Base-by-base conservation (phyloP, 805 yeast genomes). In the Candida chauliodis region DNA sequence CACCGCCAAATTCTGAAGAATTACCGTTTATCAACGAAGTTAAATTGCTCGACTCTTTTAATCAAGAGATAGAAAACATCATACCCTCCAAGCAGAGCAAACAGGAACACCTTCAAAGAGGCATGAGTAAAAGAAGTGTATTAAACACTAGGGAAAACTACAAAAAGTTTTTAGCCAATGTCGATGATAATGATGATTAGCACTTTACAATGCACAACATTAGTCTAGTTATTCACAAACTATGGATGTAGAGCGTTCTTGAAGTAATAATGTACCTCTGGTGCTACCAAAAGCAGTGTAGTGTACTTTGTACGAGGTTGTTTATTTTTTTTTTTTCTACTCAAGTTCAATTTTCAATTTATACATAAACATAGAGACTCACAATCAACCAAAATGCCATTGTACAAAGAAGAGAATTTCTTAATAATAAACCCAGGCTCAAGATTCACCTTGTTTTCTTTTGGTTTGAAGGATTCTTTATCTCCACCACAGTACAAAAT, bases 391-490 rank as follows among this genome's bases (percentile, higher is more conserved):
- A 30, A 7, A 20, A 69, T 69, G 74, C 73, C 73, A 9, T 61
- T 67, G 38, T 69, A 58, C 45, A 63, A 69, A 49, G 74, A 69
- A 50, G 73, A 69, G 36, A 61, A 55, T 53, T 68, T 63, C 45
- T 56, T 69, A 18, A 75, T 90, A 20, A 75, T 90, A 20, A 81
- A 87, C 39, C 86, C 95, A 1, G 96, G 96, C 20, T 83, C 95
- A 2, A 68, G 65, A 37, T 64, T 73, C 38, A 87, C 97, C 0
- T 65, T 82, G 38, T 85, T 86, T 20, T 84, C 84, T 48, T 80
- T 85, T 55, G 96, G 96, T 2, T 66, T 90, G 19, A 95, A 84
- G 49, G 81, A 76, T 37, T 69, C 84, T 1, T 71, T 86, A 44
- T 63, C 84, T 7, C 87, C 93, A 2, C 95, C 97, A 1, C 75